phyloP scores from a whole-genome alignment of 306 rosid species.

The Prinsepia uniflora region DNA sequence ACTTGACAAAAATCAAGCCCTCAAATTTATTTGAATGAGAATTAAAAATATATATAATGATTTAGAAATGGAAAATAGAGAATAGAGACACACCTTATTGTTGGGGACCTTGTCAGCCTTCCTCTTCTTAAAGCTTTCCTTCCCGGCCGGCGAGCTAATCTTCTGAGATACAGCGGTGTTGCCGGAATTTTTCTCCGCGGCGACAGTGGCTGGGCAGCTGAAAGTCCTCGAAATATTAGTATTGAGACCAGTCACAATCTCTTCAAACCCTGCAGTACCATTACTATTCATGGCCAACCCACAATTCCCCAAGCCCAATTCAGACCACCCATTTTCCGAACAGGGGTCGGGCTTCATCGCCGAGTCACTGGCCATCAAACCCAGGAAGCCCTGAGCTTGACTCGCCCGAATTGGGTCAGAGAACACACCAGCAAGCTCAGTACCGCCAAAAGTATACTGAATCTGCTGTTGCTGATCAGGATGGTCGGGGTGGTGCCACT shows the following conservation, averaged over 20 bases:
- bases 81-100: slow-evolving; percentile 34
- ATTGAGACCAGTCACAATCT: slow-evolving; percentile 17
- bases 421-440: slow-evolving; percentile 29
- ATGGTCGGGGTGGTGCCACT: slow-evolving; percentile 23
- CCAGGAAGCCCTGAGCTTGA: slow-evolving; percentile 29
- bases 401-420: slow-evolving; percentile 10
- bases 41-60: neutral
- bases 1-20: neutral
- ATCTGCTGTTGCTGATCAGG: slow-evolving; percentile 11
- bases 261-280: slow-evolving; percentile 29
- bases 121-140: slow-evolving; percentile 59
- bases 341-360: slow-evolving; percentile 54
- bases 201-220: slow-evolving; percentile 49
- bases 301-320: slow-evolving; percentile 31
- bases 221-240: slow-evolving; percentile 43
- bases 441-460: slow-evolving; percentile 23
- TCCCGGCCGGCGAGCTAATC: slow-evolving; percentile 29
- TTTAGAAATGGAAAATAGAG: neutral
- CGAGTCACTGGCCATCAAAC: slow-evolving; percentile 18
- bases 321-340: slow-evolving; percentile 46
- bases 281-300: slow-evolving; percentile 14
- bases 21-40: neutral
- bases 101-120: slow-evolving; percentile 46
- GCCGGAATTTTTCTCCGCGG: slow-evolving; percentile 18
- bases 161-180: slow-evolving; percentile 29